Base-by-base conservation (phyloP, 1,284 basidiomycete genomes). In the Vanrija pseudolonga region DNA sequence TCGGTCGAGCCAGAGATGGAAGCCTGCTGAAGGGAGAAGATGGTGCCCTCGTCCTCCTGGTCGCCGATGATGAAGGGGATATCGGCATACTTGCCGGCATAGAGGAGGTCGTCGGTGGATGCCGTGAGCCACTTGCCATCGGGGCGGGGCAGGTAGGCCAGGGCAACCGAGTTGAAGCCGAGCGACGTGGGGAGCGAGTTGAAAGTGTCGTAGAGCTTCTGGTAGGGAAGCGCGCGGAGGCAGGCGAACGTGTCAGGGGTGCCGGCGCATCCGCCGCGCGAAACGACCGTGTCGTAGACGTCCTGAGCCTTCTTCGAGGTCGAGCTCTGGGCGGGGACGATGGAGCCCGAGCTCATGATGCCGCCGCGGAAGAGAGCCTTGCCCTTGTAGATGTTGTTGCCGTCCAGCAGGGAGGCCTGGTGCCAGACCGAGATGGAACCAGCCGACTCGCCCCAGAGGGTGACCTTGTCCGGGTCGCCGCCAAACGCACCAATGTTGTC, bases 371-470 rank as follows among this genome's bases (percentile, higher is more conserved):
- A 75, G n/a, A 69, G 39, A 53, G 81, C 78, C 75, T 59, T 80
- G 76, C 11, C 81, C 78, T 57, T 56, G 52, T 60, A 57, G 3
- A 20, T 12, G 50, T 50, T 54, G 52, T 60, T 36, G 20, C 83
- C 75, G 45, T 85, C 74, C 63, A 84, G 83, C 15, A 85, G 68
- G 61, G 82, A 79, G 8, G 84, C 77, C 3, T 80, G 82, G 28
- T 79, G 73, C 0, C 24, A 56, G n/a, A 57, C 59, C 3, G 44
- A 48, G 44, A 60, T 51, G 18, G 55, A 47, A 12, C 84, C 85
- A 0, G 83, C 85, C 54, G 83, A 84, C 63, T 87, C 80, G 1
- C 85, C 85, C 57, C 83, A 82, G 64, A 76, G 65, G 8, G 73
- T 75, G 26, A 75, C 67, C 45, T 65, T 65, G 22, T 47, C 39